phyloP scores from a whole-genome alignment of 1,284 basidiomycete genomes.

The Moesziomyces antarcticus region DNA sequence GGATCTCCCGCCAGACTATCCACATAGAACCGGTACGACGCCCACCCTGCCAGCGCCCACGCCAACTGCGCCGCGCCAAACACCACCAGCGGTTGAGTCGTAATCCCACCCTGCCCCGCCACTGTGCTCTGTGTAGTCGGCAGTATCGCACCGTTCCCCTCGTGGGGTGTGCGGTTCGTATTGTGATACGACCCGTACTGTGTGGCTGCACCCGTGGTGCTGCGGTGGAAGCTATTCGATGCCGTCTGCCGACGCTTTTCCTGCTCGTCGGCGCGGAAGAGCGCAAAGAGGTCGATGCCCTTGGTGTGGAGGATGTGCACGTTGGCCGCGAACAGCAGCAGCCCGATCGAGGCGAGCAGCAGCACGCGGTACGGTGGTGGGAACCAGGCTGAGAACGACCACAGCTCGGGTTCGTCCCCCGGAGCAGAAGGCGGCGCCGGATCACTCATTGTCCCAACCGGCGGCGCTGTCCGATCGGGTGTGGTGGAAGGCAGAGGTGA shows the following conservation, averaged over 20 bases:
- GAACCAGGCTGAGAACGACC: constrained; percentile 57
- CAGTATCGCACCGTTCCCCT: constrained; percentile 11
- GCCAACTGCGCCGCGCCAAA: constrained; percentile 41
- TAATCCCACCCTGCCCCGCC: not conserved
- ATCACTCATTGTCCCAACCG: constrained; percentile 21
- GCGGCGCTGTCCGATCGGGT: no score
- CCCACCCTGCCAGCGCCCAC: constrained; percentile 59
- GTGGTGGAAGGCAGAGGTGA: no score
- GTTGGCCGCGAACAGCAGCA: constrained; percentile 57
- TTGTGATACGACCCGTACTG: constrained; percentile 38
- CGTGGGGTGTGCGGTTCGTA: constrained; percentile 3
- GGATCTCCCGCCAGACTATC: constrained; percentile 49
- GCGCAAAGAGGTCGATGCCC: constrained; percentile 56
- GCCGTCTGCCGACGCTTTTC: constrained; percentile 22
- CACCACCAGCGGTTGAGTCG: constrained; percentile 21
- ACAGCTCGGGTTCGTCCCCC: constrained; percentile 16
- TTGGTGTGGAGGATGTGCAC: constrained; percentile 46
- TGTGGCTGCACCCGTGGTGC: constrained; percentile 14
- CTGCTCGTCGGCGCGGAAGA: constrained; percentile 14
- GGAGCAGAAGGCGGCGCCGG: constrained; percentile 21
- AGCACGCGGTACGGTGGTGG: constrained; percentile 65
- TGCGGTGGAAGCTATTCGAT: constrained; percentile 9
- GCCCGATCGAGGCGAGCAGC: constrained; percentile 56
- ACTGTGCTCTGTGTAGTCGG: constrained; percentile 10
- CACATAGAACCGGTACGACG: constrained; percentile 56